Percentiles rank a stretch among this genome's conserved stretches.
Conservation (phyloP, 2,329 filamentous ascomycete genomes). For the Alternaria arbusti region DNA sequence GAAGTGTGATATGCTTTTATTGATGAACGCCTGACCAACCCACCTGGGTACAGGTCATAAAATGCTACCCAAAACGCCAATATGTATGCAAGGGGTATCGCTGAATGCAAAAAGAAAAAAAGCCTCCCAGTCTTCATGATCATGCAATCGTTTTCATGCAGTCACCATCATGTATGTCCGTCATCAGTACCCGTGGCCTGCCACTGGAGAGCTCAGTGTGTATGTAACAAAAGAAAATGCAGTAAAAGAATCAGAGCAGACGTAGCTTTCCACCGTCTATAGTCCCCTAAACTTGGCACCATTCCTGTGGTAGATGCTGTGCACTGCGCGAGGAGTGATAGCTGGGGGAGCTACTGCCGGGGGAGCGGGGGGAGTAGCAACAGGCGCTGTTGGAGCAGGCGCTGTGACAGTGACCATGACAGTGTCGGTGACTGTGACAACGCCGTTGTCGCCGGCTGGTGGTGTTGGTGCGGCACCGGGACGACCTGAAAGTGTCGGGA, state of each 20-base stretch:
- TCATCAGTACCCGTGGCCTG: slow-evolving; percentile 9
- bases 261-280: not conserved
- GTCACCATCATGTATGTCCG: not conserved
- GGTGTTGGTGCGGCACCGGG: slow-evolving; percentile 20
- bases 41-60: not conserved
- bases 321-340: not conserved
- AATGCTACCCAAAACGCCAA: slow-evolving; percentile 14
- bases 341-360: slow-evolving; percentile 2
- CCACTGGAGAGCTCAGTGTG: slow-evolving; percentile 2
- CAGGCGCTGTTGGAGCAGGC: slow-evolving; percentile 5
- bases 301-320: slow-evolving; percentile 16
- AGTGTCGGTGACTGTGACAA: slow-evolving; percentile 36
- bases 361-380: slow-evolving; percentile 3
- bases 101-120: not conserved
- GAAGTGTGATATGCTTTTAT: not conserved
- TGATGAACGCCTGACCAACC: not conserved
- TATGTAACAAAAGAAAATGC: not conserved
- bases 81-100: slow-evolving; percentile 25
- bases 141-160: not conserved
- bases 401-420: slow-evolving; percentile 37
- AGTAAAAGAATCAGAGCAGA: not conserved
- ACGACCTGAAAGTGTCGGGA: slow-evolving; percentile 24
- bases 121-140: not conserved
- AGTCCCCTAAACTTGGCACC: slow-evolving; percentile 36
- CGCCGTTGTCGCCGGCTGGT: slow-evolving; percentile 5